These are phyloP conservation scores for Psilocybe cyanescens DNA, from an alignment of 768 basidiomycete genomes.

Conservation along the genomic window DNA sequence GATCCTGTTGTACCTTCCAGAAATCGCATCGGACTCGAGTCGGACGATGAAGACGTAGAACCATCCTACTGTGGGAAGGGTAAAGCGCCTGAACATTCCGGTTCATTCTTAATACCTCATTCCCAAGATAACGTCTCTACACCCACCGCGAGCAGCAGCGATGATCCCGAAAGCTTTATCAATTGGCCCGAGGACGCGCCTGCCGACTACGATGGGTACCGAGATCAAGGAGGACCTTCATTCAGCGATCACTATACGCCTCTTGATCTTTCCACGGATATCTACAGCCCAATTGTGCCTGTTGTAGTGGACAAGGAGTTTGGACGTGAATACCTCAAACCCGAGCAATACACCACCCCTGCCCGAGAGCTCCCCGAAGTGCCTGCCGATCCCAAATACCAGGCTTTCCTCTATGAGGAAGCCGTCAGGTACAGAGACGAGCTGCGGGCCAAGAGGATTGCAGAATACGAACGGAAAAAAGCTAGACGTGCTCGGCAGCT, in stretches of 20 bases:
- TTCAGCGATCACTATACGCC: neutral
- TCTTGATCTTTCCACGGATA: neutral
- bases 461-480: conserved; percentile 12
- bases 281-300: conserved; percentile 2
- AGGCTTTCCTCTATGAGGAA: conserved; percentile 17
- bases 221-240: neutral
- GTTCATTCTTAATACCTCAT: neutral
- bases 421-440: conserved; percentile 14
- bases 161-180: conserved; percentile 17
- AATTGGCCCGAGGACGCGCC: conserved; percentile 27
- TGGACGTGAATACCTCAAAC: conserved; percentile 23
- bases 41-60: conserved; percentile 7
- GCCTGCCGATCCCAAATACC: conserved; percentile 12
- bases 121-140: neutral
- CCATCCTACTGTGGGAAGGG: neutral
- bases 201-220: conserved; percentile 2
- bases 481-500: conserved; percentile 1
- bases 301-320: conserved; percentile 12
- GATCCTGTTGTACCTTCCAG: conserved; percentile 4
- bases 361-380: conserved; percentile 2
- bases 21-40: conserved; percentile 1
- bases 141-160: neutral
- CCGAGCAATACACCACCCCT: conserved; percentile 13
- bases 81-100: neutral
- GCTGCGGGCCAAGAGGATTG: conserved; percentile 2